A percentile compares a stretch with the other conserved stretches of the same genome.
These are phyloP conservation scores for Leccinum pellstonianum DNA, from an alignment of 768 basidiomycete genomes.

Conservation along the genomic window DNA sequence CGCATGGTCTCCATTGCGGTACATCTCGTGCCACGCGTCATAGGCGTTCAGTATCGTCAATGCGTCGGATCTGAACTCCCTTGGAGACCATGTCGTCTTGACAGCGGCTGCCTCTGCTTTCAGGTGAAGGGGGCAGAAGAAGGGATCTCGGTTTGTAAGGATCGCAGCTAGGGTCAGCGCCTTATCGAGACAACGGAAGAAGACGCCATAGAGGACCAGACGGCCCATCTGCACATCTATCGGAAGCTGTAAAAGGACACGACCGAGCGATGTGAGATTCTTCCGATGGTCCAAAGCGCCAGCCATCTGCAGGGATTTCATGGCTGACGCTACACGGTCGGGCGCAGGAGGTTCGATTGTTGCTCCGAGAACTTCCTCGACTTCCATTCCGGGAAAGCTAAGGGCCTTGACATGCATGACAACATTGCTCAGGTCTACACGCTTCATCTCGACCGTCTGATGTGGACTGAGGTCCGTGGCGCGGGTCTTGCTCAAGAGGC, in stretches of 20 bases:
- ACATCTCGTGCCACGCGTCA: slow-evolving; percentile 76
- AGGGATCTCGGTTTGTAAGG: slow-evolving; percentile 86
- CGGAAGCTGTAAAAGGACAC: slow-evolving; percentile 84
- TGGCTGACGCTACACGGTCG: slow-evolving; percentile 74
- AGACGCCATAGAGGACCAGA: slow-evolving; percentile 83
- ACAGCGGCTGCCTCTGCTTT: slow-evolving; percentile 66
- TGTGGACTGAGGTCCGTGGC: slow-evolving; percentile 66
- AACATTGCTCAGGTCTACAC: slow-evolving; percentile 84
- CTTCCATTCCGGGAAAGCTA: slow-evolving; percentile 80
- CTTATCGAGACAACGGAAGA: slow-evolving; percentile 89
- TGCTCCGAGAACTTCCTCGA: slow-evolving; percentile 81
- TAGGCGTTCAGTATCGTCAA: slow-evolving; percentile 79
- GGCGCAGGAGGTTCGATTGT: slow-evolving; percentile 87
- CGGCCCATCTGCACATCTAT: slow-evolving; percentile 90
- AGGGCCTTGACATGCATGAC: slow-evolving; percentile 97
- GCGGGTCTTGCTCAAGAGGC: slow-evolving; percentile 67
- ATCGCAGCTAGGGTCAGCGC: slow-evolving; percentile 91
- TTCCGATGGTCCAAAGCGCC: slow-evolving; percentile 80
- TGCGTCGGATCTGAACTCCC: slow-evolving; percentile 81
- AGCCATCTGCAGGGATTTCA: slow-evolving; percentile 76
- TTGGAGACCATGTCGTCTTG: slow-evolving; percentile 78
- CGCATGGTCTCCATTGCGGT: slow-evolving; percentile 60
- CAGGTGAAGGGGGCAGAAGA: slow-evolving; percentile 76
- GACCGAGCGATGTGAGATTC: slow-evolving; percentile 82
- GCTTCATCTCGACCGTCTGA: slow-evolving; percentile 94